Evolutionary conservation across 2,329 filamentous ascomycete genomes (phyloP), one percentile per base, ranked within the genome.

Genomic region (Paraconiothyrium sp.): DNA sequence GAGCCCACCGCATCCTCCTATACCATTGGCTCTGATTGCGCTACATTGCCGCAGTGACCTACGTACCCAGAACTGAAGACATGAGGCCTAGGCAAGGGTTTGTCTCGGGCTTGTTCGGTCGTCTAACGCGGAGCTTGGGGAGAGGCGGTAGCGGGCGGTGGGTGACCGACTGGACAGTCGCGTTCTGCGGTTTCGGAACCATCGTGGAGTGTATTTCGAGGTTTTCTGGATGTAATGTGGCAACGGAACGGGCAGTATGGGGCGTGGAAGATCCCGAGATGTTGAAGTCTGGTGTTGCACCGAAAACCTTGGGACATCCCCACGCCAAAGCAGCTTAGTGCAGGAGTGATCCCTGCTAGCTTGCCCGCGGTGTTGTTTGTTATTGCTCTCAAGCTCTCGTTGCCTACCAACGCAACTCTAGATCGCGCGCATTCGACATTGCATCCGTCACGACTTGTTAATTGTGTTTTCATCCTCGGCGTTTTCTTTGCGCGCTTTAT

Each of bases 51-150:
- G 37, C 54, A n/a, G 6, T 24, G 11, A 46, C 16, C 30, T 35
- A 73, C 67, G 55, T 85, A 91, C 89, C 88, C 71, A 91, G 78
- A 70, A 91, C 86, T 56, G 87, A 85, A 54, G 84, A 85, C 90
- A 92, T 91, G 48, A 89, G 81, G 16, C 85, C 84, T 54, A 90
- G 76, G 72, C 90, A 92, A 57, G 89, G 86, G 74, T 90, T 90
- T 64, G 80, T 79, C 71, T 88, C 84, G 66, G 85, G 80, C 69
- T 85, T 83, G 71, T 90, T 88, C 54, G 89, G 89, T 68, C 85
- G 83, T 67, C 87, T 85, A 54, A 92, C 84, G 70, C 87, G 86
- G 60, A 92, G 84, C 73, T 89, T 88, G 5, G 83, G 85, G 3
- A 89, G 81, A 22, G 87, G 87, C 41, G 87, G 87, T 14, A 89